Evolutionary conservation across 208 protist species (phyloP).

Genomic region (Trypanosoma scelopori): DNA sequence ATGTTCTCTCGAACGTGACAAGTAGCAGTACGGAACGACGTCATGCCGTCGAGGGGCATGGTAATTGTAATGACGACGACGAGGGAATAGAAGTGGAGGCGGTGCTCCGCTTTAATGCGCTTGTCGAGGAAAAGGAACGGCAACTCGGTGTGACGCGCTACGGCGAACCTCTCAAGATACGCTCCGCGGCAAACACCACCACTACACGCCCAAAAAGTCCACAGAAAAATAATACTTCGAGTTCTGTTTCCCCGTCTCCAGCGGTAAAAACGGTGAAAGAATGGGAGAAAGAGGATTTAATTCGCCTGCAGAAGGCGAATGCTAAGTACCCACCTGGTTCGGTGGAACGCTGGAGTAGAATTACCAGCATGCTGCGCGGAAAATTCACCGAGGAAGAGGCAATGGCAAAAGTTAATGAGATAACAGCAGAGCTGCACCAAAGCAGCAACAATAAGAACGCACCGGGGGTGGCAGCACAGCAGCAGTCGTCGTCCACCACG

Average conservation of each 20-base stretch:
- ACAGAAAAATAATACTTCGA: constrained; percentile 14
- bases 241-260: background rate
- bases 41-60: constrained; percentile 15
- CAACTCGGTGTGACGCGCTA: constrained; percentile 76
- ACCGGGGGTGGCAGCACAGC: constrained; percentile 14
- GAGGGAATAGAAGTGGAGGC: constrained; percentile 41
- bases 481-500: constrained; percentile 12
- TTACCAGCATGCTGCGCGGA: constrained; percentile 70
- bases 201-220: constrained; percentile 1
- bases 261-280: constrained; percentile 24
- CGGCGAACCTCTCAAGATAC: constrained; percentile 81
- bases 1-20: constrained; percentile 36
- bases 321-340: constrained; percentile 93
- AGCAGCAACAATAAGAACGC: constrained; percentile 20
- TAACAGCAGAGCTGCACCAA: constrained; percentile 63
- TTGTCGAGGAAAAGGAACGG: constrained; percentile 59
- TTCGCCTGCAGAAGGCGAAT: constrained; percentile 92
- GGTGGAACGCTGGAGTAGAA: constrained; percentile 91
- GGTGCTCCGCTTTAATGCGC: constrained; percentile 71
- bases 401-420: constrained; percentile 90
- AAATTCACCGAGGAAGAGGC: constrained; percentile 89
- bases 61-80: constrained; percentile 9
- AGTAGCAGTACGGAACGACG: constrained; percentile 26
- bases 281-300: constrained; percentile 93
- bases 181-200: background rate